These are phyloP conservation scores for Pestalotiopsis fici DNA, from an alignment of 2,329 filamentous ascomycete genomes.

Conservation along the genomic window DNA sequence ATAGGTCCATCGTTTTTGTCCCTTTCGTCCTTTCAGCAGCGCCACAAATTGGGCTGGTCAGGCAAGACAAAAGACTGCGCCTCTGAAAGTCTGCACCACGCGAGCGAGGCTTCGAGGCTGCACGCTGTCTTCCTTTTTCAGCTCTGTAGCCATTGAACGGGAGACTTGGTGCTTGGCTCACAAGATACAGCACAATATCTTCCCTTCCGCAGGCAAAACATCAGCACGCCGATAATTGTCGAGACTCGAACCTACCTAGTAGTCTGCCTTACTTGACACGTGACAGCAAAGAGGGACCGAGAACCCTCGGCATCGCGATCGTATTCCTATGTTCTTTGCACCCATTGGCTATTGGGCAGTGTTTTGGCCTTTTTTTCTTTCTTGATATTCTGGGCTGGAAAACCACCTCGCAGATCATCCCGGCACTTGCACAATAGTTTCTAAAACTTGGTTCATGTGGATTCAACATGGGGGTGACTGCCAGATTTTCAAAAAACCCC, in stretches of 20 bases:
- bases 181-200: no score
- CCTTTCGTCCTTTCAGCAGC: not conserved
- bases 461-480: not conserved
- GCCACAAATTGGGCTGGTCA: no score
- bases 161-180: not conserved
- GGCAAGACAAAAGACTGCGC: not conserved
- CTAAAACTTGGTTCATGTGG: not conserved
- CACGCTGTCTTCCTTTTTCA: not conserved
- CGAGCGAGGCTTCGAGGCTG: not conserved
- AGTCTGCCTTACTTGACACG: not conserved
- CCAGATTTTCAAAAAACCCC: not conserved
- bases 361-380: not conserved
- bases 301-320: not conserved
- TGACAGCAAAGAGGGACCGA: not conserved
- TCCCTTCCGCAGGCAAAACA: no score
- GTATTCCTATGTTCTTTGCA: not conserved
- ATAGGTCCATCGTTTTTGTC: not conserved
- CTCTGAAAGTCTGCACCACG: not conserved
- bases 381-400: not conserved
- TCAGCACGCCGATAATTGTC: no score
- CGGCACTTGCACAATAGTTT: not conserved
- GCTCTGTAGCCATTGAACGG: not conserved
- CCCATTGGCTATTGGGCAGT: no score
- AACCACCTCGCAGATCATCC: not conserved
- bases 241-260: no score